These are phyloP conservation scores for Populus simonii DNA, from an alignment of 345 rosid species.

Conservation along the genomic window DNA sequence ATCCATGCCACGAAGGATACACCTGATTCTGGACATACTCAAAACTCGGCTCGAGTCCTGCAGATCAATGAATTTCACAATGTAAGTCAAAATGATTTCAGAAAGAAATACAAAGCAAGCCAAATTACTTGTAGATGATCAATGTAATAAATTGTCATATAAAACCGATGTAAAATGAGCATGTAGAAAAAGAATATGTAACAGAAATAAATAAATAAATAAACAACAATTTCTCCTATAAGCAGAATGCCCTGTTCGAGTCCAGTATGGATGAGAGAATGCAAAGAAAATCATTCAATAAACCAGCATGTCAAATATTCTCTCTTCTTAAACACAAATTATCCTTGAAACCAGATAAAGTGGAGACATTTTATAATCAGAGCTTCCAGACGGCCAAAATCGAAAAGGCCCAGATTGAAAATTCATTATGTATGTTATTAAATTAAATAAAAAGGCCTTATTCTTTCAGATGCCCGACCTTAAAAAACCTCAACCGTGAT, in stretches of 20 bases:
- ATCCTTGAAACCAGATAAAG: background rate
- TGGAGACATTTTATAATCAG: background rate
- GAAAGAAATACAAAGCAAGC: background rate
- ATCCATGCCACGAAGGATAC: constrained; percentile 88
- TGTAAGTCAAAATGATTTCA: constrained; percentile 6
- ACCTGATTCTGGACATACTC: constrained; percentile 83
- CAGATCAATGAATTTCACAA: constrained; percentile 5
- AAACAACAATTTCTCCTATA: background rate
- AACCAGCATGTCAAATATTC: background rate
- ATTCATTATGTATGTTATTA: background rate
- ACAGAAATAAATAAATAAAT: background rate
- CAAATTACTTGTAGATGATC: background rate
- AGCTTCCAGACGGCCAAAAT: background rate
- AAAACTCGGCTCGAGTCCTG: constrained; percentile 77
- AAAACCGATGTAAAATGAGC: no score
- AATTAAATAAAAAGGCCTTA: background rate
- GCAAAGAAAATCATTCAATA: background rate
- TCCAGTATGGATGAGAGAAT: background rate
- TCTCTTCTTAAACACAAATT: background rate
- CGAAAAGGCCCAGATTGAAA: background rate
- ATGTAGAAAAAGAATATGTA: no score
- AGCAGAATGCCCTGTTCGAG: background rate
- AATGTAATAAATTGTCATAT: background rate
- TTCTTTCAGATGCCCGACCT: background rate
- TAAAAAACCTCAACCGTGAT: background rate